phyloP scores from a whole-genome alignment of 2,329 filamentous ascomycete species.

The Penicillium sclerotigenum region DNA sequence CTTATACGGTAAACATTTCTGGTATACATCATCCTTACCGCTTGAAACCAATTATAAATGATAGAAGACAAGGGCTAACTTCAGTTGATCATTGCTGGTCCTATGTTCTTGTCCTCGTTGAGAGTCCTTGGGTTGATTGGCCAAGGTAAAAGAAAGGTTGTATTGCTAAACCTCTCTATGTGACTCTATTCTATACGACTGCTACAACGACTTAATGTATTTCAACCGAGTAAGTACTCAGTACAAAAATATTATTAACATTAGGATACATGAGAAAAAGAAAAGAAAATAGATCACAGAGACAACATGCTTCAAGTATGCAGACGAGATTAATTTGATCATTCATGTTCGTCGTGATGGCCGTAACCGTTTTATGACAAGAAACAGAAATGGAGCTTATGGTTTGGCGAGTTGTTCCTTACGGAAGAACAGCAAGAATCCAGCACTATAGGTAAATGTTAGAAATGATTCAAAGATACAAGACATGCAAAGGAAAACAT shows the following conservation, averaged over 20 bases:
- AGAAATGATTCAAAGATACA: background rate
- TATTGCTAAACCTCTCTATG: too few species aligned
- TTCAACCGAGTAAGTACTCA: background rate
- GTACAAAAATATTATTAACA: slow-evolving; percentile 1
- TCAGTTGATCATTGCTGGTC: background rate
- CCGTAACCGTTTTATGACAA: background rate
- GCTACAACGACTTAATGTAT: background rate
- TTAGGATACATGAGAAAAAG: background rate
- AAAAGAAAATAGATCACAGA: background rate
- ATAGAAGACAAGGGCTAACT: too few species aligned
- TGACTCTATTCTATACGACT: background rate
- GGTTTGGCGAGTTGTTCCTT: slow-evolving; percentile 47
- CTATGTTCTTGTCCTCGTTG: background rate
- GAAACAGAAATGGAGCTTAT: slow-evolving; percentile 17
- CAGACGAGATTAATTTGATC: background rate
- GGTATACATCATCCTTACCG: too few species aligned
- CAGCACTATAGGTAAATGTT: slow-evolving; percentile 27
- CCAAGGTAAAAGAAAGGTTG: background rate
- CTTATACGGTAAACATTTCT: too few species aligned
- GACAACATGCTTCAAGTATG: slow-evolving; percentile 6
- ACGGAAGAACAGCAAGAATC: slow-evolving; percentile 45
- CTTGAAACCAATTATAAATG: too few species aligned
- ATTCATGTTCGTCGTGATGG: slow-evolving; percentile 5
- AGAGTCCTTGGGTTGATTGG: background rate
- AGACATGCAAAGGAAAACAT: slow-evolving; percentile 45